Conservation (phyloP, 768 basidiomycete genomes). For the Tylopilus sp. region DNA sequence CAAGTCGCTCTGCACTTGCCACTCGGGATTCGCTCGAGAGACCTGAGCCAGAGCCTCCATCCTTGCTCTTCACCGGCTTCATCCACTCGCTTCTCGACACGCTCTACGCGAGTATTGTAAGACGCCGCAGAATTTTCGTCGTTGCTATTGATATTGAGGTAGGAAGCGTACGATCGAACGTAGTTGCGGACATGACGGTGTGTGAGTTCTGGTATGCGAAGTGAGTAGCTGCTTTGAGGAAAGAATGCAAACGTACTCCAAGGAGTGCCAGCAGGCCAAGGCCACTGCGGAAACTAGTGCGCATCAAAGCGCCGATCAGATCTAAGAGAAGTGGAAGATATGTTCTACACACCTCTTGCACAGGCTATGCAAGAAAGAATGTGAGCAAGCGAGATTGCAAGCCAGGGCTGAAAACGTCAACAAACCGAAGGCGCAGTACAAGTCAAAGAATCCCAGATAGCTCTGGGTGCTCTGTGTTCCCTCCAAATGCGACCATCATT, state of each 20-base stretch:
- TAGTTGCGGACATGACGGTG: slow-evolving; percentile 36
- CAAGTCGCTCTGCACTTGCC: too few relatives aligned
- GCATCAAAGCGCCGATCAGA: background rate
- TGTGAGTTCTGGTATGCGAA: slow-evolving; percentile 24
- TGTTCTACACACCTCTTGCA: slow-evolving; percentile 1
- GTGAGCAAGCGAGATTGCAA: too few relatives aligned
- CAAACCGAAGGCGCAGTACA: slow-evolving; percentile 12
- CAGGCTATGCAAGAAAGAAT: background rate
- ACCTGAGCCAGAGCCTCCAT: slow-evolving; percentile 13
- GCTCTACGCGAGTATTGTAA: slow-evolving; percentile 45
- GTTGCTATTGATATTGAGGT: slow-evolving; percentile 20
- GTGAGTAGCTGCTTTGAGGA: too few relatives aligned
- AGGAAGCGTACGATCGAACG: slow-evolving; percentile 14
- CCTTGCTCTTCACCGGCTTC: slow-evolving; percentile 1
- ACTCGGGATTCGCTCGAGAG: background rate
- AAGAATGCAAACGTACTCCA: slow-evolving; percentile 7
- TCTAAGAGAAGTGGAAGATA: background rate
- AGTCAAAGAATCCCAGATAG: slow-evolving; percentile 15
- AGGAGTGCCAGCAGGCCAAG: slow-evolving; percentile 12
- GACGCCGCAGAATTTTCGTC: slow-evolving; percentile 37
- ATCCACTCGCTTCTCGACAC: slow-evolving; percentile 38
- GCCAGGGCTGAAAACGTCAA: background rate
- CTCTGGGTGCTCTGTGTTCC: slow-evolving; percentile 11
- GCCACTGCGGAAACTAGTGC: slow-evolving; percentile 13
- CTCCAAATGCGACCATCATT: slow-evolving; percentile 3